Evolutionary conservation across 192 early-diverging fungal species (phyloP).

Genomic region (Backusella mclennaniae): DNA sequence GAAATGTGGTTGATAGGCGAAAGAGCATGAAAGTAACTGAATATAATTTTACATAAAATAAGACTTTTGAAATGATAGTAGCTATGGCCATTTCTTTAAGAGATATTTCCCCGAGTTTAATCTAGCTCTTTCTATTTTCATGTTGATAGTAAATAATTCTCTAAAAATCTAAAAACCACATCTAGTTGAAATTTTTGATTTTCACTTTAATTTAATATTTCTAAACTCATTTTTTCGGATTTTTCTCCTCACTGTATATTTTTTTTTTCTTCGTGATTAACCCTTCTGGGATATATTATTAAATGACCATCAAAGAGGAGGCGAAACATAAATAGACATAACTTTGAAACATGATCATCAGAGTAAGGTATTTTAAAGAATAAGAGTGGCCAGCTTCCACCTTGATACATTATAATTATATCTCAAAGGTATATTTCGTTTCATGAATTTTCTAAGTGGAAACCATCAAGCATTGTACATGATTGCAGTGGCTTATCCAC

Average conservation of each 20-base stretch:
- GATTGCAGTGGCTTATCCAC: background rate
- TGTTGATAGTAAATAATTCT: no score
- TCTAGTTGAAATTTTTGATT: no score
- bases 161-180: no score
- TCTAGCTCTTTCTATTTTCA: no score
- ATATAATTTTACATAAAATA: background rate
- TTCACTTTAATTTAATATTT: background rate
- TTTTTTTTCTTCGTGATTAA: background rate
- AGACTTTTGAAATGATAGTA: background rate
- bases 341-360: background rate
- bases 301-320: background rate
- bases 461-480: background rate
- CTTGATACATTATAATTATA: background rate
- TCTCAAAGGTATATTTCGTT: background rate
- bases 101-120: no score
- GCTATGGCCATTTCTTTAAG: background rate
- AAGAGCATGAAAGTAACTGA: background rate
- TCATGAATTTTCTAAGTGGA: background rate
- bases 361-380: background rate
- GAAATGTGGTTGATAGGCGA: background rate
- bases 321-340: background rate
- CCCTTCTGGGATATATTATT: background rate
- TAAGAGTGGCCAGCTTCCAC: background rate
- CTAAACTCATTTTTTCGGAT: background rate
- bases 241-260: background rate